Evolutionary conservation across 768 basidiomycete genomes (phyloP).

Genomic region (Lactarius sp.): DNA sequence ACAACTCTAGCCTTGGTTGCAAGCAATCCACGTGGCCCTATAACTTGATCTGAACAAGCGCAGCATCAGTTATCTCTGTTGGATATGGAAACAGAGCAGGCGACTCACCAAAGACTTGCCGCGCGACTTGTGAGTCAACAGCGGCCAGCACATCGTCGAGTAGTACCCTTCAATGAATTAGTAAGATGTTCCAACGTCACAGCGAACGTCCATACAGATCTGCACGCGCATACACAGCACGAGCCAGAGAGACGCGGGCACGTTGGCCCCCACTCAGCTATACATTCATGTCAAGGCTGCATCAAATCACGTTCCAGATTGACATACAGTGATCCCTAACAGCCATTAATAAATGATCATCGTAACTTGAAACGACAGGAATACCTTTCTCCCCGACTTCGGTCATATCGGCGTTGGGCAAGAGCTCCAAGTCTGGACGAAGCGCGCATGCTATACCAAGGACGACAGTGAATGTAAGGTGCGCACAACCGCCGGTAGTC

Average conservation of each 20-base stretch:
- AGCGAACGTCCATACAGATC: conserved; percentile 55
- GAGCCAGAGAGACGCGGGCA: conserved; percentile 76
- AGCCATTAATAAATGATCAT: conserved; percentile 27
- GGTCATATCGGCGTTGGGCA: conserved; percentile 78
- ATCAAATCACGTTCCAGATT: neutral
- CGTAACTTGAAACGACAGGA: conserved; percentile 18
- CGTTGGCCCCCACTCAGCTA: conserved; percentile 82
- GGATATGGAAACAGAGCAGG: neutral
- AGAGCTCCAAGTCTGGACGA: conserved; percentile 67
- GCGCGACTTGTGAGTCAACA: conserved; percentile 82
- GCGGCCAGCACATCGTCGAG: conserved; percentile 89
- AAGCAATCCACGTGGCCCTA: conserved; percentile 80
- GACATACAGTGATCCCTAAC: conserved; percentile 51
- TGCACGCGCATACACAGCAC: conserved; percentile 87
- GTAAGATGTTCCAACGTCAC: neutral
- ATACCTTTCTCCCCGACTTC: conserved; percentile 82
- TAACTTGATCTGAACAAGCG: conserved; percentile 61
- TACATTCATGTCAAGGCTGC: neutral
- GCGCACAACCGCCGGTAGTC: neutral
- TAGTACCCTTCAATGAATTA: conserved; percentile 46
- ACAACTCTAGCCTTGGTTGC: conserved; percentile 78
- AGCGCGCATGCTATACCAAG: conserved; percentile 69
- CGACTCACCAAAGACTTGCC: conserved; percentile 69
- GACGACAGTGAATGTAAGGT: neutral
- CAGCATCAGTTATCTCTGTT: neutral